Base-by-base conservation (phyloP, 176 grass and related monocot genomes). In the Carex cristatella region DNA sequence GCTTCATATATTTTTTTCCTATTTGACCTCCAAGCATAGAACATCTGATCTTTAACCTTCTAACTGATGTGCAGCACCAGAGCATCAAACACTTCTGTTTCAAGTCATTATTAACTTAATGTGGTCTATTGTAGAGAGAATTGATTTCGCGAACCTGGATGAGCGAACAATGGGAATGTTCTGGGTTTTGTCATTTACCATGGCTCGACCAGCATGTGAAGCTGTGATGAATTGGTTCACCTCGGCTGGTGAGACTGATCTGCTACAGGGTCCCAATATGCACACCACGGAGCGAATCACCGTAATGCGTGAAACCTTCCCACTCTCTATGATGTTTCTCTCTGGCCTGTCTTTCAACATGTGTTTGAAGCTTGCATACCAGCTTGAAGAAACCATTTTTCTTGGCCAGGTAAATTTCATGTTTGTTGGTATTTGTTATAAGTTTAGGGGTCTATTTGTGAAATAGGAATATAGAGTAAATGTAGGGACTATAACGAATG, bases 101-200 rank as follows among this genome's bases (percentile, higher is more conserved):
- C n/a, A 57, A 57, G 49, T 57, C 53, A 55, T 57, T 57, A 54
- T 78, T 55, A 18, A 77, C 10, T 55, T 31, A 19, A 19, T 58
- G 73, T 78, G 49, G 28, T 49, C 33, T 56, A 28, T 78, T 63
- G 93, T 85, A 42, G 96, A 98, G 87, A 89, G 91, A 87, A 90
- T 98, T 88, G 96, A 98, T 87, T 98, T 98, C 79, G 91, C 61
- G 35, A 95, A 71, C 90, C 89, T 98, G 90, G 96, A 95, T 85
- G 96, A 98, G 77, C 86, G 93, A 60, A 86, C 93, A 79, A 95
- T 84, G 65, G 96, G 96, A 48, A 98, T 98, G 96, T 98, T 98
- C 87, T 98, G 96, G 96, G 93, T 98, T 91, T 90, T 98, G 8
- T 98, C 96, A 37, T 98, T 98, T 86, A 98, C 96, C 28, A 98